A percentile compares a stretch with the other conserved stretches of the same genome.
phyloP scores from a whole-genome alignment of 495 filamentous ascomycete genomes.

The Bryoglossum gracile region DNA sequence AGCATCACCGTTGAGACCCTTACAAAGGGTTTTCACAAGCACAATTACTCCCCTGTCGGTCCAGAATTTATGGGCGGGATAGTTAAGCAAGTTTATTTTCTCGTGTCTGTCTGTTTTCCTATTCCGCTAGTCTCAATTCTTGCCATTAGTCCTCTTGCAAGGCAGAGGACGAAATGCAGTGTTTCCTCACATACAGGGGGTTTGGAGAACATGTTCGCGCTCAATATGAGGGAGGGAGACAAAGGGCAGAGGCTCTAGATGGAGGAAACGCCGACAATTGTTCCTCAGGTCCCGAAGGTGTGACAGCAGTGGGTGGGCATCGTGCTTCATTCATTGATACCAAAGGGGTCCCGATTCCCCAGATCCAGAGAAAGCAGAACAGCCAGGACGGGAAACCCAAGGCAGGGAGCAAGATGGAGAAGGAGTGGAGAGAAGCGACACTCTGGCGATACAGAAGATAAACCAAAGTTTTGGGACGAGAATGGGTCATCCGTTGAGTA shows the following conservation, averaged over 20 bases:
- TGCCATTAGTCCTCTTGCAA: not conserved
- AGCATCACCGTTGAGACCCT: not conserved
- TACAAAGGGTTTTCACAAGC: too few species aligned
- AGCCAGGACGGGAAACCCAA: not conserved
- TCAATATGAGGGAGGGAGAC: conserved; percentile 16
- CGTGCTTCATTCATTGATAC: conserved; percentile 8
- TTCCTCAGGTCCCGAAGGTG: not conserved
- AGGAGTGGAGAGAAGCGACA: conserved; percentile 2
- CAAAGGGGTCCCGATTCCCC: not conserved
- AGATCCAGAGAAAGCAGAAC: conserved; percentile 8
- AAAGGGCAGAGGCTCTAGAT: conserved; percentile 10
- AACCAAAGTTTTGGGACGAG: conserved; percentile 13
- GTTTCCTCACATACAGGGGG: conserved; percentile 11
- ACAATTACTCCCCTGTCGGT: too few species aligned
- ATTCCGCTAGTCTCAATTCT: not conserved
- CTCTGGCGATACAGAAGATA: not conserved
- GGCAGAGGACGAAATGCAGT: conserved; percentile 11
- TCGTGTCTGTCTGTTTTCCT: not conserved
- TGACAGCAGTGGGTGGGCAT: not conserved
- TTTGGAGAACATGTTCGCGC: conserved; percentile 6
- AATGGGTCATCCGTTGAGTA: conserved; percentile 17
- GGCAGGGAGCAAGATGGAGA: not conserved
- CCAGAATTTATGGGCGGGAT: too few species aligned
- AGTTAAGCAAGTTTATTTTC: not conserved
- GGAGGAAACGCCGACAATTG: conserved; percentile 11